Percentiles rank a stretch among this genome's conserved stretches.
Conservation (phyloP, 768 basidiomycete species). For the Wakefieldia striispora region DNA sequence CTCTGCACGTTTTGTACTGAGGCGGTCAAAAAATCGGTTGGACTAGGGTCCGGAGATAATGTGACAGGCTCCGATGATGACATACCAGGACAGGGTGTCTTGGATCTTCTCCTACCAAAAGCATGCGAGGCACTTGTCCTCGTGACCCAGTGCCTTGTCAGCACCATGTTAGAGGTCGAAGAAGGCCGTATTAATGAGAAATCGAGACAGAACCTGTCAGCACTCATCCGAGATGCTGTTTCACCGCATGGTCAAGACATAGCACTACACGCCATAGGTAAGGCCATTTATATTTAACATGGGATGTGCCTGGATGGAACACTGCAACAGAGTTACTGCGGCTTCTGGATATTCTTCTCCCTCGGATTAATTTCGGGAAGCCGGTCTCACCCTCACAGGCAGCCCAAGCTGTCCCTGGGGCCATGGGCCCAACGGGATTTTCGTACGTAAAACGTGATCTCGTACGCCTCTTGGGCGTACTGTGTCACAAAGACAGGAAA, state of each 20-base stretch:
- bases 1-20: conserved; percentile 56
- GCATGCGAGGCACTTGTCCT: conserved; percentile 80
- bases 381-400: conserved; percentile 35
- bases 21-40: conserved; percentile 50
- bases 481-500: conserved; percentile 59
- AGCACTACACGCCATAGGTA: conserved; percentile 59
- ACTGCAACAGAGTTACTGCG: conserved; percentile 69
- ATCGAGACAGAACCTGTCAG: conserved; percentile 26
- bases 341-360: conserved; percentile 77
- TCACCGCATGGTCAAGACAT: conserved; percentile 43
- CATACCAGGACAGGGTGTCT: conserved; percentile 35
- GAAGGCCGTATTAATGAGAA: conserved; percentile 29
- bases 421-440: conserved; percentile 57
- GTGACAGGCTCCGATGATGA: background rate
- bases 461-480: conserved; percentile 80
- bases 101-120: conserved; percentile 74
- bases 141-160: conserved; percentile 71
- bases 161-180: conserved; percentile 48
- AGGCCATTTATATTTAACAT: conserved; percentile 14
- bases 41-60: conserved; percentile 15
- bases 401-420: conserved; percentile 19
- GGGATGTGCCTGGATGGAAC: background rate
- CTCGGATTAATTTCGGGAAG: conserved; percentile 79
- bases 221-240: conserved; percentile 44
- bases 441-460: conserved; percentile 85